phyloP scores from a whole-genome alignment of 1,139 yeast genomes.

The Arxiozyma heterogenica region DNA sequence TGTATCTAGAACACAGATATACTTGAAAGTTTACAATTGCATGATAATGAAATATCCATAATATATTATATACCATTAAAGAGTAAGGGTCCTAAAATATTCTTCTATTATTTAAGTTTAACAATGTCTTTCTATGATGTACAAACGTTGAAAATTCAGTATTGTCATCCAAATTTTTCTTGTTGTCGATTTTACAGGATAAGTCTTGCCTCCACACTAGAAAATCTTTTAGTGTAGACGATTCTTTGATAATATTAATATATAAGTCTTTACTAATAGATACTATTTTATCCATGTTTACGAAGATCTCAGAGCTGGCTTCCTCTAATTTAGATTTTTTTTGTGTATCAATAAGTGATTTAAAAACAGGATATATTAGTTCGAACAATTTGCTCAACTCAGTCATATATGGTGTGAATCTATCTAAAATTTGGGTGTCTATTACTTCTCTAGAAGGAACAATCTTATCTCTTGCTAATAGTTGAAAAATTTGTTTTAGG shows the following conservation, averaged over 20 bases:
- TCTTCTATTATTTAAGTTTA: slow-evolving; percentile 4
- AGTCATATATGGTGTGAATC: slow-evolving; percentile 30
- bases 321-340: not conserved
- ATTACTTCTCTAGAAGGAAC: not conserved
- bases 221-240: slow-evolving; percentile 9
- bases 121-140: slow-evolving; percentile 1
- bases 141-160: not conserved
- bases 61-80: not conserved
- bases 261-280: slow-evolving; percentile 3
- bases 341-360: not conserved
- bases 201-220: slow-evolving; percentile 6
- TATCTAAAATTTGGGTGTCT: slow-evolving; percentile 4
- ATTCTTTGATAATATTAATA: slow-evolving; percentile 7
- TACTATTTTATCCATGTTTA: not conserved
- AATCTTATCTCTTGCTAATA: slow-evolving; percentile 1
- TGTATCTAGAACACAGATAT: not conserved
- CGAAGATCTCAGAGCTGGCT: not conserved
- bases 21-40: too few relatives aligned
- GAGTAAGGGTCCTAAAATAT: not conserved
- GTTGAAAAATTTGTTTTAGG: slow-evolving; percentile 5
- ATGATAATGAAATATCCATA: not conserved
- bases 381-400: not conserved
- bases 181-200: not conserved
- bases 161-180: not conserved
- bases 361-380: not conserved